A percentile compares a stretch with the other conserved stretches of the same genome.
Conservation (phyloP, 2,329 filamentous ascomycete species). For the Fusarium sp. region DNA sequence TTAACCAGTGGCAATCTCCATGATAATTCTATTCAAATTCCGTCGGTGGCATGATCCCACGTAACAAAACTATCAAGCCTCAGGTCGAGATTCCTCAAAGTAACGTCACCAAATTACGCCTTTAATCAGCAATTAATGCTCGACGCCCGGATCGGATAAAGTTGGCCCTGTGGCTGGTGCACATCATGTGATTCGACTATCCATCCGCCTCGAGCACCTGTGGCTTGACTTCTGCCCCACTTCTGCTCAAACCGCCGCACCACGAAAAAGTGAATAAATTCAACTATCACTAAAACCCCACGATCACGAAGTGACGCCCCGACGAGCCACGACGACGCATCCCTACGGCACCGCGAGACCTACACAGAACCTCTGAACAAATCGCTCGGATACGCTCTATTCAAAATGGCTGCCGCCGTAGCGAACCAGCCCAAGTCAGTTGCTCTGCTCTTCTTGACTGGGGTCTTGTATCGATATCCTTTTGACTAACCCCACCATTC, state of each 20-base stretch:
- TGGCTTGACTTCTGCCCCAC: constrained; percentile 48
- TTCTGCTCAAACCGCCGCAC: constrained; percentile 46
- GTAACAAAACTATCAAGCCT: background rate
- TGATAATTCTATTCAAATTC: background rate
- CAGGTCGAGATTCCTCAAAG: background rate
- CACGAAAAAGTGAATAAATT: constrained; percentile 55
- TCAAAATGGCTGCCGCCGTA: constrained; percentile 52
- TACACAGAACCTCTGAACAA: constrained; percentile 16
- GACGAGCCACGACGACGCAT: constrained; percentile 38
- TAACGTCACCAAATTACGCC: background rate
- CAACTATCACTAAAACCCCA: constrained; percentile 50
- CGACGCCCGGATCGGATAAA: constrained; percentile 2
- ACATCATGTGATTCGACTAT: constrained; percentile 43
- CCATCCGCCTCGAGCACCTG: constrained; percentile 24
- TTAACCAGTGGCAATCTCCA: background rate
- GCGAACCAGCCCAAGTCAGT: constrained; percentile 54
- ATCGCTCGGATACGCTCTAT: constrained; percentile 29
- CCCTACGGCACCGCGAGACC: constrained; percentile 29
- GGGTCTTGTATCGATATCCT: constrained; percentile 29
- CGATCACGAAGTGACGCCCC: constrained; percentile 45
- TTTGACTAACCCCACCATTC: constrained; percentile 51
- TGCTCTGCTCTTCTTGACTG: constrained; percentile 22
- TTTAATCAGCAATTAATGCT: background rate
- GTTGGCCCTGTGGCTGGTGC: constrained; percentile 34
- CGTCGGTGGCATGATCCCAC: constrained; percentile 12